A percentile compares a stretch with the other conserved stretches of the same genome.
Conservation (phyloP, 345 rosid species). For the Euphorbia peplus region DNA sequence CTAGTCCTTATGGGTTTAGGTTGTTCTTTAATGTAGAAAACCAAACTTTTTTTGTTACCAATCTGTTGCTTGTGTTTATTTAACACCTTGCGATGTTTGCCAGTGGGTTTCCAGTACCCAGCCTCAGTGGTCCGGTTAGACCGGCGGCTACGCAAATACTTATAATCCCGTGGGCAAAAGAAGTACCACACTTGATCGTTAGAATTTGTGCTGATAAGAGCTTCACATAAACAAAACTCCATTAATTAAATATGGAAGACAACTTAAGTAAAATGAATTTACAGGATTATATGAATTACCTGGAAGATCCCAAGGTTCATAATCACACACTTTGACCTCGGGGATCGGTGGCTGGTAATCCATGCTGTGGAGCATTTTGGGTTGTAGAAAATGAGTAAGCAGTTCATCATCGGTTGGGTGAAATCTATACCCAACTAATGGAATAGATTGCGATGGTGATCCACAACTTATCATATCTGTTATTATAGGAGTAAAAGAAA, state of each 20-base stretch:
- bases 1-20: conserved; percentile 14
- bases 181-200: conserved; percentile 35
- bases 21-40: conserved; percentile 26
- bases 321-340: conserved; percentile 35
- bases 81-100: conserved; percentile 23
- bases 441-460: too few species aligned
- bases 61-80: conserved; percentile 9
- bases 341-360: conserved; percentile 8
- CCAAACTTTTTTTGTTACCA: conserved; percentile 43
- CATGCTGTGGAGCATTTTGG: conserved; percentile 17
- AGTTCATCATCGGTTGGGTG: conserved; percentile 45
- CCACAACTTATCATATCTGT: neutral
- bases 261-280: too few species aligned
- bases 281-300: conserved; percentile 27
- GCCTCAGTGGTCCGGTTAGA: conserved; percentile 24
- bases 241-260: too few species aligned
- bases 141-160: conserved; percentile 22
- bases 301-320: conserved; percentile 54
- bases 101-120: conserved; percentile 58
- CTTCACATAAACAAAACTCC: too few species aligned
- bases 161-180: conserved; percentile 31
- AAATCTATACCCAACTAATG: conserved; percentile 29
- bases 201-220: neutral
- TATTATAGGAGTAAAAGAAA: too few species aligned
- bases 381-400: conserved; percentile 26